These are phyloP conservation scores for Paulownia fortunei DNA, from an alignment of 257 asterid species.

Conservation along the genomic window DNA sequence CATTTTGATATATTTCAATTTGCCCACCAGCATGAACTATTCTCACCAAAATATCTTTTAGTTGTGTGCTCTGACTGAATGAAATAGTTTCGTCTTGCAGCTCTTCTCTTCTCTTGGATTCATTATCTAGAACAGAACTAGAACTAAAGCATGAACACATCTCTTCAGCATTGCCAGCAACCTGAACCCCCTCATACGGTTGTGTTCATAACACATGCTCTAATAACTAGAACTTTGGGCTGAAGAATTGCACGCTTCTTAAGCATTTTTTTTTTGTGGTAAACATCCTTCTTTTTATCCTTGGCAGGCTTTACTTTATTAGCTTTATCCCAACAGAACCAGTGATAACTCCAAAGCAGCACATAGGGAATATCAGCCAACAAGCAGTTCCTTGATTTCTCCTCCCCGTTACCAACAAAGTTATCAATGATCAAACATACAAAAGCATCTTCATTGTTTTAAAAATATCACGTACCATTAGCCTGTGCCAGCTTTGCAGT, in stretches of 20 bases:
- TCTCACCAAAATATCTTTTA: conserved; percentile 26
- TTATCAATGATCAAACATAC: conserved; percentile 20
- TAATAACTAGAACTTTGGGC: not conserved
- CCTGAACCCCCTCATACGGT: conserved; percentile 13
- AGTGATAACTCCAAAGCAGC: conserved; percentile 49
- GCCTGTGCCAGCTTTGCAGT: conserved; percentile 60
- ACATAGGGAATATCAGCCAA: conserved; percentile 21
- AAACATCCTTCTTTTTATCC: conserved; percentile 4
- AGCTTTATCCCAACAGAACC: conserved; percentile 34
- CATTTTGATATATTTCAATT: conserved; percentile 50
- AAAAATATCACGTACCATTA: conserved; percentile 53
- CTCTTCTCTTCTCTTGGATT: not conserved
- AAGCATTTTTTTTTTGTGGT: not conserved
- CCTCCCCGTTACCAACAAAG: conserved; percentile 51
- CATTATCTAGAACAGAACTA: not conserved
- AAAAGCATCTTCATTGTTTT: conserved; percentile 25
- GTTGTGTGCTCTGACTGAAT: conserved; percentile 25
- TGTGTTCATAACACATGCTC: conserved; percentile 25
- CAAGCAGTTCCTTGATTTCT: conserved; percentile 39
- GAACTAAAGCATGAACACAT: conserved; percentile 43
- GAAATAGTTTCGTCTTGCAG: not conserved
- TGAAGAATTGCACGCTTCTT: not conserved
- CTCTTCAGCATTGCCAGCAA: conserved; percentile 50
- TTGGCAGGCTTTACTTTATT: conserved; percentile 35
- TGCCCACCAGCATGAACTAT: conserved; percentile 68